Percentiles rank a stretch among this genome's conserved stretches.
phyloP scores from a whole-genome alignment of 2,329 filamentous ascomycete species.

The Raffaelea ambrosiae region DNA sequence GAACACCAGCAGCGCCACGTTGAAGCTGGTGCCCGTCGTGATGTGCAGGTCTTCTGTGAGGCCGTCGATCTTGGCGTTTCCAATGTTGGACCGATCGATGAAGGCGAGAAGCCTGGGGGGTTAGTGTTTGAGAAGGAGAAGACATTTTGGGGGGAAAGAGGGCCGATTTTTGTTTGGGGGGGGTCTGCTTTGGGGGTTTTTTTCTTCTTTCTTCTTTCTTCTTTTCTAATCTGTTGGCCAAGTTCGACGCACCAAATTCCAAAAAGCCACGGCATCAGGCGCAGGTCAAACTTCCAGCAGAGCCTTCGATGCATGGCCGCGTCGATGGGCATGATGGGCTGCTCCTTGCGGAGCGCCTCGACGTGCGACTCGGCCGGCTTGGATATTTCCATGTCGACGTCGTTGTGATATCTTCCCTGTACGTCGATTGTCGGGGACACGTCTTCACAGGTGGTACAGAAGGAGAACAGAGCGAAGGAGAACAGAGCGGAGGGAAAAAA shows the following conservation, averaged over 20 bases:
- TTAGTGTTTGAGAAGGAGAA: background rate
- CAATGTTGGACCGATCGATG: background rate
- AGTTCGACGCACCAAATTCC: conserved; percentile 1
- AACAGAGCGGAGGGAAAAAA: no score
- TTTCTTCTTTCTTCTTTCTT: background rate
- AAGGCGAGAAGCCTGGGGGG: background rate
- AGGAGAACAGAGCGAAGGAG: no score
- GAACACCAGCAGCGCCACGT: conserved; percentile 49
- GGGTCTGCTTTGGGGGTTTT: no score
- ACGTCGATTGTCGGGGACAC: no score
- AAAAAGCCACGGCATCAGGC: background rate
- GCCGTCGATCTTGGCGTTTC: conserved; percentile 6
- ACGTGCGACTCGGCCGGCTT: no score
- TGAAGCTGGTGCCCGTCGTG: conserved; percentile 44
- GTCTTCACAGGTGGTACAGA: no score
- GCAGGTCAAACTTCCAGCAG: background rate
- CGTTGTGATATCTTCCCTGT: no score
- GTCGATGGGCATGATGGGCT: no score
- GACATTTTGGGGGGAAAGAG: background rate
- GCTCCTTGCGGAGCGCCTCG: no score
- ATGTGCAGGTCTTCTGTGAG: conserved; percentile 2
- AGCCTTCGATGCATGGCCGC: no score
- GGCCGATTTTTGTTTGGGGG: no score
- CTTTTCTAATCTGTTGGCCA: background rate
- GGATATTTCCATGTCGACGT: no score